Evolutionary conservation across 2,329 filamentous ascomycete species (phyloP).

Genomic region (Cordyceps fumosorosea): DNA sequence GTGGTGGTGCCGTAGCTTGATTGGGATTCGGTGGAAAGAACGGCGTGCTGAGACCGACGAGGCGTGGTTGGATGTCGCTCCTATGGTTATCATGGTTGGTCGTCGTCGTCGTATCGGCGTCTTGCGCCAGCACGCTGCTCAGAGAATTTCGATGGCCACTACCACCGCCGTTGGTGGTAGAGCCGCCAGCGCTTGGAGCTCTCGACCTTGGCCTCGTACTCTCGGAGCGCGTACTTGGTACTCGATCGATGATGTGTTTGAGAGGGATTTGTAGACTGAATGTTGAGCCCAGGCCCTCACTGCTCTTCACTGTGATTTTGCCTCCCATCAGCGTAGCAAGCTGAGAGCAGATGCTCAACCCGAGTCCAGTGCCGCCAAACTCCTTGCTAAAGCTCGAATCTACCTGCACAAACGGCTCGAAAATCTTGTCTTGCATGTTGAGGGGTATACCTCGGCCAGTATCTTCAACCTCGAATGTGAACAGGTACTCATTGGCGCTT

Average conservation of each 20-base stretch:
- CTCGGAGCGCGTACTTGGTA: conserved; percentile 25
- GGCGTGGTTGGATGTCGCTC: conserved; percentile 53
- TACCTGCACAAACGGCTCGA: conserved; percentile 93
- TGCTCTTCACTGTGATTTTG: conserved; percentile 63
- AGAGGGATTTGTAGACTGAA: conserved; percentile 82
- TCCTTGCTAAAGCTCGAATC: conserved; percentile 84
- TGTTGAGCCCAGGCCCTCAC: conserved; percentile 65
- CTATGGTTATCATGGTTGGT: conserved; percentile 43
- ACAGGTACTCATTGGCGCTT: conserved; percentile 52
- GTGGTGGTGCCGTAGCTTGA: not conserved
- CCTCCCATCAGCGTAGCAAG: conserved; percentile 79
- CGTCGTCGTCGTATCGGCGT: not conserved
- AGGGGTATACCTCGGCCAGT: conserved; percentile 80
- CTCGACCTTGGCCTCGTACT: conserved; percentile 28
- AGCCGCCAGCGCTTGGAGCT: conserved; percentile 40
- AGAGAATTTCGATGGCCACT: conserved; percentile 8
- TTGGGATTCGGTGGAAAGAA: conserved; percentile 57
- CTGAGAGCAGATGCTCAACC: conserved; percentile 84
- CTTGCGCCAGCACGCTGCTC: conserved; percentile 7
- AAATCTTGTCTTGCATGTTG: conserved; percentile 72
- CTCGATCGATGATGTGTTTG: conserved; percentile 62
- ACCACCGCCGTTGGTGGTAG: not conserved
- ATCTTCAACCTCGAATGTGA: conserved; percentile 85
- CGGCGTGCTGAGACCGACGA: conserved; percentile 76
- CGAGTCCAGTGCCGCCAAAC: conserved; percentile 81